Evolutionary conservation across 495 filamentous ascomycete species (phyloP).

Genomic region (Xylaria acuta): DNA sequence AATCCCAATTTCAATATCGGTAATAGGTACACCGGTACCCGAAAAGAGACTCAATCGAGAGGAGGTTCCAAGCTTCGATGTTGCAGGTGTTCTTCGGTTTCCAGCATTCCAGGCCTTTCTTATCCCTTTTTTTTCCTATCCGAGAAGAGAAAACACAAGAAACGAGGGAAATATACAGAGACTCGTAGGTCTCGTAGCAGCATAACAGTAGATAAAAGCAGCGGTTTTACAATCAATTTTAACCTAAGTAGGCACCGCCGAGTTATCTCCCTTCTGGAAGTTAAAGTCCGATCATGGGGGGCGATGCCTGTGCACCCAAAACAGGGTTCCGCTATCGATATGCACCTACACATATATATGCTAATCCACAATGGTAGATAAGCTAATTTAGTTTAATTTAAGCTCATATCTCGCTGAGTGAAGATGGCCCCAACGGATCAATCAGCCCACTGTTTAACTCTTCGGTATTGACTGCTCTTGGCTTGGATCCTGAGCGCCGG

Average conservation of each 20-base stretch:
- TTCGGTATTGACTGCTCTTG: neutral
- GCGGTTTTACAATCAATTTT: neutral
- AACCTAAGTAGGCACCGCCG: neutral
- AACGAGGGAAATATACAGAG: neutral
- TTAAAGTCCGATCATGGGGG: constrained; percentile 1
- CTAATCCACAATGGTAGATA: neutral
- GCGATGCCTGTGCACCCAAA: neutral
- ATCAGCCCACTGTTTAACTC: constrained; percentile 20
- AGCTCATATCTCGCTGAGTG: neutral
- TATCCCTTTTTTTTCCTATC: no score
- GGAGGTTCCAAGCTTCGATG: neutral
- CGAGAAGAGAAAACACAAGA: neutral
- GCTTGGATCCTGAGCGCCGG: constrained; percentile 12
- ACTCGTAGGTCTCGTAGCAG: neutral
- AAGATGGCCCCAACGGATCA: constrained; percentile 5
- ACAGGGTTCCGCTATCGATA: constrained; percentile 18
- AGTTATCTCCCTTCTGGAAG: neutral
- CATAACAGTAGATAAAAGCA: neutral
- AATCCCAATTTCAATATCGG: neutral
- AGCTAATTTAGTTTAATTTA: neutral
- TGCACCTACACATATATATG: neutral
- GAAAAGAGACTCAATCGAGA: neutral
- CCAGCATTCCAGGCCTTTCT: neutral
- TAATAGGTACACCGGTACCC: neutral
- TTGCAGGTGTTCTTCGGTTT: neutral